Conservation (phyloP, 306 rosid species). For the Gleditsia sinensis region DNA sequence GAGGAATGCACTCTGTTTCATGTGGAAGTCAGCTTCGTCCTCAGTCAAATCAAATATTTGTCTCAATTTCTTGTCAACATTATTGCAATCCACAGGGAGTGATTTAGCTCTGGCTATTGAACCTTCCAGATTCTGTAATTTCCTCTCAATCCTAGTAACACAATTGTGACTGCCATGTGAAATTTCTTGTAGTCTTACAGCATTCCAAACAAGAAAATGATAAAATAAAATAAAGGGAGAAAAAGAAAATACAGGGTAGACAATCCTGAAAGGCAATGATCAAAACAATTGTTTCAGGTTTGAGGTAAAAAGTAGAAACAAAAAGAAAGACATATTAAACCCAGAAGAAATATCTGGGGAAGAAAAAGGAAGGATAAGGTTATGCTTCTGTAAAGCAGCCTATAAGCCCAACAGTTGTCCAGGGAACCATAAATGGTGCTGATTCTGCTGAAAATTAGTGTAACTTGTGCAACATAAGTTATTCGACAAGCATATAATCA, state of each 20-base stretch:
- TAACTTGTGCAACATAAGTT: not conserved
- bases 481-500: constrained; percentile 1
- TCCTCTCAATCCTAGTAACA: constrained; percentile 67
- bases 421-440: constrained; percentile 20
- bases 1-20: constrained; percentile 95
- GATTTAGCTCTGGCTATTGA: constrained; percentile 68
- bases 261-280: constrained; percentile 8
- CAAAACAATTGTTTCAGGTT: not conserved
- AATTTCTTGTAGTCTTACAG: not conserved
- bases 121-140: constrained; percentile 65
- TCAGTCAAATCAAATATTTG: constrained; percentile 91
- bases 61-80: constrained; percentile 96
- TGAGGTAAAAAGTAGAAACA: constrained; percentile 8
- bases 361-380: constrained; percentile 11
- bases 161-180: constrained; percentile 29
- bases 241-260: not conserved
- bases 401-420: not conserved
- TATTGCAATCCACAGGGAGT: constrained; percentile 76
- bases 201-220: constrained; percentile 21
- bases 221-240: not conserved
- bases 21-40: constrained; percentile 96
- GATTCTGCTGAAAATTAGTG: not conserved
- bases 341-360: constrained; percentile 10
- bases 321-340: constrained; percentile 15
- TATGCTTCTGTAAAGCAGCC: constrained; percentile 1